Conservation (phyloP, 331 rosid species). For the Pyrus hybrid region DNA sequence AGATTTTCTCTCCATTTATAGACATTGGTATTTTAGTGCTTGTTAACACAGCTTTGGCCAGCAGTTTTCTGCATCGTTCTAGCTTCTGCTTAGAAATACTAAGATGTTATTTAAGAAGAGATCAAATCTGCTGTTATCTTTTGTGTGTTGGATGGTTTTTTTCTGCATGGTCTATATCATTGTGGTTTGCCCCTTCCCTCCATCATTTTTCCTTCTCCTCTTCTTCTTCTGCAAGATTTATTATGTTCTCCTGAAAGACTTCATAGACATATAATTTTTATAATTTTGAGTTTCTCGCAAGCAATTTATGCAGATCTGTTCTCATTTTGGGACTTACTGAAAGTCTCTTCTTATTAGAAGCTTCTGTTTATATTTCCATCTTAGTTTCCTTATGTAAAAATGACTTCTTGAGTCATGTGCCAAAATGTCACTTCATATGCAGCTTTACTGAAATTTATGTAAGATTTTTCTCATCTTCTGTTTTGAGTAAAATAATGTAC, state of each 20-base stretch:
- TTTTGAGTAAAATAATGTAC: constrained; percentile 15
- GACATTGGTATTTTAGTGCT: neutral
- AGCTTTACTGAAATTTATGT: constrained; percentile 49
- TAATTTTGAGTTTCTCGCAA: neutral
- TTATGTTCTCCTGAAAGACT: neutral
- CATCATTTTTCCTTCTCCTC: neutral
- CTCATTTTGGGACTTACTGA: neutral
- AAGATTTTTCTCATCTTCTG: constrained; percentile 28
- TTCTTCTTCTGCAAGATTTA: neutral
- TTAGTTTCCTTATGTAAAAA: neutral
- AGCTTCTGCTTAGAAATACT: neutral
- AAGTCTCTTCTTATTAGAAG: neutral
- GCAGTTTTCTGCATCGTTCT: neutral
- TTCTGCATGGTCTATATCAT: neutral
- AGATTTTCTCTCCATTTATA: neutral
- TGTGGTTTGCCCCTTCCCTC: neutral
- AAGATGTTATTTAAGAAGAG: neutral
- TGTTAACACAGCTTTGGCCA: neutral
- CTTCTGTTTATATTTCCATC: neutral
- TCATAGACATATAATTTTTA: neutral
- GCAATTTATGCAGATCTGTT: neutral
- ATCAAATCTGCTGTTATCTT: neutral
- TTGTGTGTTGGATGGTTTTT: neutral
- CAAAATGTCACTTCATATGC: neutral
- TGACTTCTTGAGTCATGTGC: neutral